phyloP scores from a whole-genome alignment of 2,329 filamentous ascomycete genomes.

The Colletotrichum sp. region DNA sequence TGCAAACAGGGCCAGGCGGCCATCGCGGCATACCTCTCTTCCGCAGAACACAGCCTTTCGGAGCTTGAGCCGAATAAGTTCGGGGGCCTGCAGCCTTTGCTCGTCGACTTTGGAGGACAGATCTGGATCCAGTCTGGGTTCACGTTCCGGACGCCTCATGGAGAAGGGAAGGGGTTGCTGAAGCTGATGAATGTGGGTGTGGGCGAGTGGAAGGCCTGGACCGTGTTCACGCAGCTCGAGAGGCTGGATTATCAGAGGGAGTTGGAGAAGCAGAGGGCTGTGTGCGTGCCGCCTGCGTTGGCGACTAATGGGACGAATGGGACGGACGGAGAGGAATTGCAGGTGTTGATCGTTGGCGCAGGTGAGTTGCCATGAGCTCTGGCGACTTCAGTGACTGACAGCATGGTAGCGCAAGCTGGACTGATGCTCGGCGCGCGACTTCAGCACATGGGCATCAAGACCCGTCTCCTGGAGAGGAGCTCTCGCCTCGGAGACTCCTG shows the following conservation, averaged over 20 bases:
- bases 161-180: constrained; percentile 25
- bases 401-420: constrained; percentile 43
- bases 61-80: background rate
- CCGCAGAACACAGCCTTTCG: background rate
- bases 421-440: constrained; percentile 40
- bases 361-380: constrained; percentile 24
- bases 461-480: constrained; percentile 49
- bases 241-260: constrained; percentile 25
- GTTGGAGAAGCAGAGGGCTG: background rate
- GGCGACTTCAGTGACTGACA: background rate
- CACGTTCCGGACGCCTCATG: constrained; percentile 22
- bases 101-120: constrained; percentile 20
- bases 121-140: constrained; percentile 24
- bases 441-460: constrained; percentile 28
- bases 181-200: constrained; percentile 21
- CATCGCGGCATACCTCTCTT: constrained; percentile 17
- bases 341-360: constrained; percentile 44
- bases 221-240: constrained; percentile 29
- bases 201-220: constrained; percentile 28
- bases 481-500: constrained; percentile 53
- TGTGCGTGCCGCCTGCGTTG: background rate
- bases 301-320: constrained; percentile 28
- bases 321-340: constrained; percentile 26
- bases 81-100: constrained; percentile 17
- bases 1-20: constrained; percentile 25